Evolutionary conservation across 768 basidiomycete genomes (phyloP), one percentile per base, ranked within the genome.

Genomic region (Coprinellus micaceus): DNA sequence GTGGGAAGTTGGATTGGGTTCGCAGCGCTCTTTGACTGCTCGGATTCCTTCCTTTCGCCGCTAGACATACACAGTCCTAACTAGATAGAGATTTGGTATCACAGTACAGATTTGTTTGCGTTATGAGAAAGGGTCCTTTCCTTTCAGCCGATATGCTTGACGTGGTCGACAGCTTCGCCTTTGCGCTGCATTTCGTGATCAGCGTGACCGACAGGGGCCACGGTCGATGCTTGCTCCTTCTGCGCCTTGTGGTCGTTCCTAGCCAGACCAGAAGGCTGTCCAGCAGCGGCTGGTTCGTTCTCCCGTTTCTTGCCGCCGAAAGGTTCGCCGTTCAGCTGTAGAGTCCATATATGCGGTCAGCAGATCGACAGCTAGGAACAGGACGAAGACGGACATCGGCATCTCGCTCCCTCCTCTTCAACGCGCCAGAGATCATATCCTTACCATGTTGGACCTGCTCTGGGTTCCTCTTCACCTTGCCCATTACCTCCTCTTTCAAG

Each of bases 361-460:
- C 22, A 30, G 2, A 26, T 11, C 12, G 22, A 4, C 45, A 28
- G 4, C n/a, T 28, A 24, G 24, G 11, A 30, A 26, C 17, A 25
- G 53, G 24, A 37, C 17, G 30, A 21, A n/a, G 21, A 51, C 60
- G 6, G 58, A 68, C 69, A 39, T 68, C 67, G 48, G 60, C 67
- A 4, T 60, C 61, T 24, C 65, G 46, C 43, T 66, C 60, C 57
- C 64, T 71, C 25, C 57, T 58, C 48, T 54, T 65, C 41, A 65
- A 61, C 45, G 66, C 63, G 9, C 69, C 69, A 30, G 61, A 63
- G n/a, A 44, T 49, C 21, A 69, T 57, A 4, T 62, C 57, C 17
- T 63, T 63, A 2, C 68, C 68, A 36, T 68, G 67, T 15, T 63
- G 50, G n/a, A 68, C 61, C 24, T 60, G 58, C 10, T 64, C 68